Evolutionary conservation across 441 rosid species (phyloP).

Genomic region (Eutrema salsugineum): DNA sequence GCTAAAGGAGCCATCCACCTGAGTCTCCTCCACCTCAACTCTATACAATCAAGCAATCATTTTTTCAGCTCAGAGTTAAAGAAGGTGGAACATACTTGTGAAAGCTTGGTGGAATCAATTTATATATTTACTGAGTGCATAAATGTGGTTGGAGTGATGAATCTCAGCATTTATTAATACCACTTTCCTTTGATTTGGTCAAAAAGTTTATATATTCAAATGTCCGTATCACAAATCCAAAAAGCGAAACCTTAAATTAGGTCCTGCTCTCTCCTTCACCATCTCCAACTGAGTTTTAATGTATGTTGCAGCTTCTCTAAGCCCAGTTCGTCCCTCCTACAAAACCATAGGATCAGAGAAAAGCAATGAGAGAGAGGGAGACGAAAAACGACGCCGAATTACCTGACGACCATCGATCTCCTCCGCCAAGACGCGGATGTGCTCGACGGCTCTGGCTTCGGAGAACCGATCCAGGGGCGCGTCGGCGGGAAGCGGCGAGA

Average conservation of each 20-base stretch:
- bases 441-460: constrained; percentile 85
- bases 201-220: background rate
- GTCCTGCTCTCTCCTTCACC: constrained; percentile 73
- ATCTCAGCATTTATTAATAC: background rate
- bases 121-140: constrained; percentile 1
- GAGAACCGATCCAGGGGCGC: constrained; percentile 93
- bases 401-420: constrained; percentile 91
- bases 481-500: constrained; percentile 62
- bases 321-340: constrained; percentile 93
- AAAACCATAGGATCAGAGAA: background rate
- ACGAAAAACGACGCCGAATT: constrained; percentile 26
- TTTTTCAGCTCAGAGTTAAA: background rate
- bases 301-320: constrained; percentile 84
- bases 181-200: constrained; percentile 5
- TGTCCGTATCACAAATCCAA: background rate
- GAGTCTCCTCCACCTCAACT: constrained; percentile 81
- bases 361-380: background rate
- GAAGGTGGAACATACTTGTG: background rate
- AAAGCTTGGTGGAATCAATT: background rate
- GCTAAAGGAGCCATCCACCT: constrained; percentile 84
- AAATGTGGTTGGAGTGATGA: background rate
- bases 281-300: constrained; percentile 68
- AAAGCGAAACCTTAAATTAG: constrained; percentile 52
- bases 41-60: constrained; percentile 40
- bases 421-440: constrained; percentile 70